These are phyloP conservation scores for Lathyrus tuberosus DNA, from an alignment of 306 rosid genomes.

Conservation along the genomic window DNA sequence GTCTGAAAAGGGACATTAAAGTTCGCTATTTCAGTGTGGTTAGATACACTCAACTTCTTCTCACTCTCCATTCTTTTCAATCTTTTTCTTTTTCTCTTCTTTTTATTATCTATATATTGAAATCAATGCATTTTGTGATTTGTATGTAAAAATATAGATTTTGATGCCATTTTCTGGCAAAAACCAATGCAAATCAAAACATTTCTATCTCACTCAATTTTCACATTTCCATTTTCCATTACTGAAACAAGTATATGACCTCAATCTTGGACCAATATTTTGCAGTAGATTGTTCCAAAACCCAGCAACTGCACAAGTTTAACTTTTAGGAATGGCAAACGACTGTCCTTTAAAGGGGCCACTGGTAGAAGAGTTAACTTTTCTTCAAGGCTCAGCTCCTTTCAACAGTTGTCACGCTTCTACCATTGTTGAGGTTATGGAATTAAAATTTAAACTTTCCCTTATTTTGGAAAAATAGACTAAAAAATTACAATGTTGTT, in stretches of 20 bases:
- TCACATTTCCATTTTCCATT: no score
- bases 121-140: not conserved
- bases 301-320: not conserved
- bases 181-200: no score
- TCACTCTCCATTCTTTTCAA: not conserved
- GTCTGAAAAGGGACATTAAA: not conserved
- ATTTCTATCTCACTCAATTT: no score
- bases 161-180: no score
- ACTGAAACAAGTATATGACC: no score
- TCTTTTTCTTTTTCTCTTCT: not conserved
- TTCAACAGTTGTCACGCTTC: constrained; percentile 88
- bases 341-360: constrained; percentile 49
- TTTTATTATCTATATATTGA: not conserved
- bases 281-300: constrained; percentile 48
- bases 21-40: not conserved
- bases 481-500: constrained; percentile 12
- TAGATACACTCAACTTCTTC: not conserved
- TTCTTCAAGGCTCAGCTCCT: constrained; percentile 64
- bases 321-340: constrained; percentile 44
- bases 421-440: constrained; percentile 85
- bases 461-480: constrained; percentile 13
- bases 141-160: not conserved
- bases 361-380: constrained; percentile 66
- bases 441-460: not conserved
- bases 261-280: no score